Evolutionary conservation across 257 asterid species (phyloP).

Genomic region (Solanum medicagineum): DNA sequence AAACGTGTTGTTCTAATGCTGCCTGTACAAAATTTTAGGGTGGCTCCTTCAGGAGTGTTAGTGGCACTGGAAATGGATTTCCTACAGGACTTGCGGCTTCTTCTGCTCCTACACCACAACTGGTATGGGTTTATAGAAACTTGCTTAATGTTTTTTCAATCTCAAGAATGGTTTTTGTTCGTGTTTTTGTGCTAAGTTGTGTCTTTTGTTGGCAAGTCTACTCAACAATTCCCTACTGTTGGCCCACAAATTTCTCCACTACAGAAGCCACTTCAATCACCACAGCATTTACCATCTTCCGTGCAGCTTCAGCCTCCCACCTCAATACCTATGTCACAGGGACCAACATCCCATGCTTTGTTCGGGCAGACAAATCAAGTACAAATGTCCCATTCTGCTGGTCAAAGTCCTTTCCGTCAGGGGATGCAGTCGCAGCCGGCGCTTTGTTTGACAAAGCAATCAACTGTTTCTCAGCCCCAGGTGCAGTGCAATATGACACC

Average conservation of each 20-base stretch:
- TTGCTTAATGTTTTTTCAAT: neutral
- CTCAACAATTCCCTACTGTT: slow-evolving; percentile 8
- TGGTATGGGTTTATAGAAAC: slow-evolving; percentile 9
- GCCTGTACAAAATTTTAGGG: slow-evolving; percentile 22
- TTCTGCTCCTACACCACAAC: slow-evolving; percentile 33
- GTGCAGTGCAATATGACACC: slow-evolving; percentile 33
- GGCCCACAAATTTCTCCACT: slow-evolving; percentile 35
- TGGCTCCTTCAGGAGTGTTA: slow-evolving; percentile 18
- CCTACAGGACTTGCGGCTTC: slow-evolving; percentile 30
- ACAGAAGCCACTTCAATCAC: slow-evolving; percentile 53
- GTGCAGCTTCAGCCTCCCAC: slow-evolving; percentile 31
- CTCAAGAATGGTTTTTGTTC: neutral
- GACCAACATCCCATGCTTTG: slow-evolving; percentile 40
- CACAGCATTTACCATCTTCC: slow-evolving; percentile 33
- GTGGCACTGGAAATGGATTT: slow-evolving; percentile 30
- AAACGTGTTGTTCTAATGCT: neutral
- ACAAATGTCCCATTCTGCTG: slow-evolving; percentile 25
- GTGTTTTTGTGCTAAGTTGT: neutral
- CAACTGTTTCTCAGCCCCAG: slow-evolving; percentile 40
- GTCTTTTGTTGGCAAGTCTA: neutral
- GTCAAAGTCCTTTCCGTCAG: slow-evolving; percentile 38
- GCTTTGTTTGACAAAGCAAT: slow-evolving; percentile 31
- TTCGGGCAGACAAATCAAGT: slow-evolving; percentile 39
- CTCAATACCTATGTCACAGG: slow-evolving; percentile 26
- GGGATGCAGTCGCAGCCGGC: slow-evolving; percentile 35